Percentiles rank a stretch among this genome's conserved stretches.
phyloP scores from a whole-genome alignment of 2,329 filamentous ascomycete species.

The Biscogniauxia marginata region DNA sequence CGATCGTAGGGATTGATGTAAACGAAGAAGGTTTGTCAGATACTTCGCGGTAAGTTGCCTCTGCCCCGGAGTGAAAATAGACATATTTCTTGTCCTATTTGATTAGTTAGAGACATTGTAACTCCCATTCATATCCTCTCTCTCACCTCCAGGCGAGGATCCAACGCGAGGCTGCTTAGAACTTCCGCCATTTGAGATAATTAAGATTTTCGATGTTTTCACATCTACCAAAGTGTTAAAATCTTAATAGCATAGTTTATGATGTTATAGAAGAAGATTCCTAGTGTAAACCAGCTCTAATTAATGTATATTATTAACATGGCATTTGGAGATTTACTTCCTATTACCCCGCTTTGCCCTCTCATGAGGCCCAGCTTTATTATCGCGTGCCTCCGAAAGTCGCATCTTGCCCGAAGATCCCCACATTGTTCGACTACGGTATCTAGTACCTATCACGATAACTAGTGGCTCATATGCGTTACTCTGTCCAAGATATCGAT shows the following conservation, averaged over 20 bases:
- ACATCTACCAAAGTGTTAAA: not conserved
- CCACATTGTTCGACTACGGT: not conserved
- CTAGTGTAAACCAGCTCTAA: not conserved
- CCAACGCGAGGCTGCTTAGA: not conserved
- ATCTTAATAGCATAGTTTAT: not conserved
- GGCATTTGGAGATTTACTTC: not conserved
- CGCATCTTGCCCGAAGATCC: not conserved
- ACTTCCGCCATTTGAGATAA: not conserved
- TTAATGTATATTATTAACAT: not conserved
- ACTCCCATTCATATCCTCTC: not conserved
- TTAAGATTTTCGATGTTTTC: not conserved
- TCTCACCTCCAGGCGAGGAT: not conserved
- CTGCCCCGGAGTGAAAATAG: constrained; percentile 33
- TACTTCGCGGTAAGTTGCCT: constrained; percentile 31
- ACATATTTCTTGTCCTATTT: constrained; percentile 26
- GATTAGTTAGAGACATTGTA: not conserved
- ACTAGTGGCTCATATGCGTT: not conserved
- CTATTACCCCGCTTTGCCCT: not conserved
- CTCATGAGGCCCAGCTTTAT: not conserved
- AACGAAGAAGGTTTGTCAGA: constrained; percentile 27
- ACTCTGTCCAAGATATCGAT: not conserved
- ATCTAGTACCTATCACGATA: not conserved
- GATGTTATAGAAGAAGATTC: not conserved
- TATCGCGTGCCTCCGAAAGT: not conserved
- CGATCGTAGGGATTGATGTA: constrained; percentile 34